These are phyloP conservation scores for Sporormia fimetaria DNA, from an alignment of 495 filamentous ascomycete species.

Conservation along the genomic window DNA sequence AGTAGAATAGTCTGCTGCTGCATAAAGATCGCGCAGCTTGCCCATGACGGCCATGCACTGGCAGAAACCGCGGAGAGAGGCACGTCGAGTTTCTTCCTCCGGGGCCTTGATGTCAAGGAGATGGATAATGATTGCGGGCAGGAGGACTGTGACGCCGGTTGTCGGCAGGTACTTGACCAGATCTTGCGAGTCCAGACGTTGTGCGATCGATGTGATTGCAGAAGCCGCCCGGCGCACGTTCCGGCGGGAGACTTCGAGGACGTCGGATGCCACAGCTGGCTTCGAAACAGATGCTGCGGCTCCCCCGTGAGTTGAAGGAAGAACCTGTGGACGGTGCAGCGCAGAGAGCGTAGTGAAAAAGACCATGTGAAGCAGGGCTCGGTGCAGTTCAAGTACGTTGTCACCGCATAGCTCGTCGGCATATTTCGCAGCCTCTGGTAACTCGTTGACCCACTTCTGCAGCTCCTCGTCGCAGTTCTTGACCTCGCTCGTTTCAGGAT, in stretches of 20 bases:
- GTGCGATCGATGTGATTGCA: conserved; percentile 69
- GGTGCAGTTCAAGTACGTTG: conserved; percentile 56
- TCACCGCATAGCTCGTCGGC: conserved; percentile 37
- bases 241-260: conserved; percentile 66
- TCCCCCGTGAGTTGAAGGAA: conserved; percentile 42
- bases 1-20: conserved; percentile 74
- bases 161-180: conserved; percentile 73
- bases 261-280: conserved; percentile 40
- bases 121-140: conserved; percentile 85
- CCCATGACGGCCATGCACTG: conserved; percentile 79
- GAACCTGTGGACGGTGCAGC: conserved; percentile 75
- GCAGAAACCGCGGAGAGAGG: conserved; percentile 64
- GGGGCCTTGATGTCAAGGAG: conserved; percentile 77
- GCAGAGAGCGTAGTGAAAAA: conserved; percentile 80
- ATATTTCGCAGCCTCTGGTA: conserved; percentile 59
- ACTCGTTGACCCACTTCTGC: conserved; percentile 54
- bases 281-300: conserved; percentile 47
- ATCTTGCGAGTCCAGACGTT: conserved; percentile 53
- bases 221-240: conserved; percentile 68
- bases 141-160: conserved; percentile 75
- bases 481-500: conserved; percentile 63
- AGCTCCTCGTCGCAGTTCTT: conserved; percentile 61
- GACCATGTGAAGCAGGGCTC: conserved; percentile 74
- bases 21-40: conserved; percentile 69
- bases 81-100: conserved; percentile 52